Percentiles rank a stretch among this genome's conserved stretches.
phyloP scores from a whole-genome alignment of 1,139 yeast genomes.

The Arxiozyma slooffiae region DNA sequence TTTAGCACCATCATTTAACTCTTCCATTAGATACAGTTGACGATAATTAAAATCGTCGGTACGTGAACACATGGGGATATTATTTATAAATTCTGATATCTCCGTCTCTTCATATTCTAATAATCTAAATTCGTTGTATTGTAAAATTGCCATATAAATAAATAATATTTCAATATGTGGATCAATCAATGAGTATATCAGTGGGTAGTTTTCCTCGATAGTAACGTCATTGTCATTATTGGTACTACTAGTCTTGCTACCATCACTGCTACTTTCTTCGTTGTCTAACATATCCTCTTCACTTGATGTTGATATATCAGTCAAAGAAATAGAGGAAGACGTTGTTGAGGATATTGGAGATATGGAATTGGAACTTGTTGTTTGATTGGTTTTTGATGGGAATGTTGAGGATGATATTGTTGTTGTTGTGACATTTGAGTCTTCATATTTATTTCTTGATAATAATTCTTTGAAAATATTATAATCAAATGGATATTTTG shows the following conservation, averaged over 20 bases:
- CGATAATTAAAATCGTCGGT: constrained; percentile 27
- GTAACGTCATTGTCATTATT: constrained; percentile 5
- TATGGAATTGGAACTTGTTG: background rate
- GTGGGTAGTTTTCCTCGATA: constrained; percentile 9
- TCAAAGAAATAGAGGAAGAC: background rate
- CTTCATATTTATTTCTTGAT: constrained; percentile 20
- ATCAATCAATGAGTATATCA: constrained; percentile 61
- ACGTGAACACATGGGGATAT: constrained; percentile 35
- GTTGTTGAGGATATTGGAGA: background rate
- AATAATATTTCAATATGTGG: constrained; percentile 74
- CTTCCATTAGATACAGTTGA: constrained; percentile 14
- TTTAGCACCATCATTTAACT: background rate
- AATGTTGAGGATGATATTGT: background rate
- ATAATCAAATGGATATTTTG: constrained; percentile 20
- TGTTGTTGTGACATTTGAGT: background rate
- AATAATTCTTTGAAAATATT: constrained; percentile 25
- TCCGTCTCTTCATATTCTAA: constrained; percentile 86
- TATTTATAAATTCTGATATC: constrained; percentile 65
- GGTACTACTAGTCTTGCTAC: background rate
- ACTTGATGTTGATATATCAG: background rate
- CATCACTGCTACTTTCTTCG: background rate
- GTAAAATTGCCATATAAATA: constrained; percentile 67
- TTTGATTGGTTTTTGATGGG: background rate
- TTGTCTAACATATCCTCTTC: background rate
- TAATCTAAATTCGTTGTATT: constrained; percentile 67